Evolutionary conservation across 1,139 yeast species (phyloP), one percentile per base, ranked within the genome.

Genomic region (Eremothecium coryli): DNA sequence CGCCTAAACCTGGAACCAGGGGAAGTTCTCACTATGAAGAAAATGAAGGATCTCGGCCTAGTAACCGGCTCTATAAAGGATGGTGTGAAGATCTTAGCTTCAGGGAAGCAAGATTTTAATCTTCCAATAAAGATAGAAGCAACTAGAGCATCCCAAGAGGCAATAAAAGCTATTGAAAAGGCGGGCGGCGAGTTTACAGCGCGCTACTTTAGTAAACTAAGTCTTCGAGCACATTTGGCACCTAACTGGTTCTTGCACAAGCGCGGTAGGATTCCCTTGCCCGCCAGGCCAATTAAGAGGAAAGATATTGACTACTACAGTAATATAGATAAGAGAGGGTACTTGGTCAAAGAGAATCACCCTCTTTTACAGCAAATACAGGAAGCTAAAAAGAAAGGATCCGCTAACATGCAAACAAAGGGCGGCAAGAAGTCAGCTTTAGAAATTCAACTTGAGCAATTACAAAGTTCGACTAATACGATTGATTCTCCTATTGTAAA

Each of bases 231-330:
- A 3, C 88, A 85, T 51, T 65, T 85, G 31, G 62, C 79, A 33
- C 97, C 98, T 9, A 72, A 75, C 34, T 68, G 76, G 55, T 79
- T 76, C 48, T 58, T 81, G 35, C 61, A 68, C 42, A 78, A 71
- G 47, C 77, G 73, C 52, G 95, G 93, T 14, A 74, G 86, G 44
- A 62, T 88, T 16, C 97, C 97, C 18, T 61, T 85, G 44, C 77
- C 75, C 35, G 93, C 97, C 3, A 73, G 88, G 59, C 98, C 98
- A 16, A 80, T 79, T 6, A 77, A 73, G 47, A 74, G 84, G 60
- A 79, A 84, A 62, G 86, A 81, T 51, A 77, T 90, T 41, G 75
- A 73, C 42, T 85, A 68, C 60, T 90, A 90, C 61, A 73, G 90
- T 31, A 71, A 74, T 55, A 70, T 71, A 5, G 76, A 68, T 24